Conservation (phyloP, 305 asterid species). For the Fraxinus angustifolia region DNA sequence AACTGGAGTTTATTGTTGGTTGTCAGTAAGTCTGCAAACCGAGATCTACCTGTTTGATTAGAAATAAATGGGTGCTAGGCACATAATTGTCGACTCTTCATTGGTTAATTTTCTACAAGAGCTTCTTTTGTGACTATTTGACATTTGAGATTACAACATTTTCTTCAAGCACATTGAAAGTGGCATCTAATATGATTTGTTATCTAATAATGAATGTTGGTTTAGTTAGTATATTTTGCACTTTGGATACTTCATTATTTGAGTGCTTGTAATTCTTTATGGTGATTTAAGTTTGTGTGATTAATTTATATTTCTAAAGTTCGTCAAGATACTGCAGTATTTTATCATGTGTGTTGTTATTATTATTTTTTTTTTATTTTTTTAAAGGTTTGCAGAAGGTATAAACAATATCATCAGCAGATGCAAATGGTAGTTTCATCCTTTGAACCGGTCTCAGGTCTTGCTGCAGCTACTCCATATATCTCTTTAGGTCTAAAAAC, state of each 20-base stretch:
- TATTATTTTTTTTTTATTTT: not conserved
- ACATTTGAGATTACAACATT: not conserved
- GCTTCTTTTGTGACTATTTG: not conserved
- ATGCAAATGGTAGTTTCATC: constrained; percentile 84
- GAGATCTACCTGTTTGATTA: not conserved
- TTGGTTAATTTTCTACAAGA: not conserved
- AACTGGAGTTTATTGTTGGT: not conserved
- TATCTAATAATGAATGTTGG: not conserved
- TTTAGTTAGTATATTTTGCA: not conserved
- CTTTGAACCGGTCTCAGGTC: constrained; percentile 78
- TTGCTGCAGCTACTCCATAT: constrained; percentile 66
- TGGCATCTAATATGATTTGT: not conserved
- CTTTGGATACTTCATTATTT: not conserved
- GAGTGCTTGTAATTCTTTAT: not conserved
- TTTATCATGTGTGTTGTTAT: not conserved
- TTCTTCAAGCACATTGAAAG: not conserved
- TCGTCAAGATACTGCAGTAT: not conserved
- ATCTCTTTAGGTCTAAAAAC: constrained; percentile 57
- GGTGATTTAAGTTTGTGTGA: not conserved
- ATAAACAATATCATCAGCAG: constrained; percentile 76
- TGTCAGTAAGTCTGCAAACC: not conserved
- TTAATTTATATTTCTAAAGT: not conserved
- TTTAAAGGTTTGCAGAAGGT: constrained; percentile 63
- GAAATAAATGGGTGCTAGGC: not conserved
- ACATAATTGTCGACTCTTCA: not conserved